These are phyloP conservation scores for Sporormia fimetaria DNA, from an alignment of 495 filamentous ascomycete genomes.

Conservation along the genomic window DNA sequence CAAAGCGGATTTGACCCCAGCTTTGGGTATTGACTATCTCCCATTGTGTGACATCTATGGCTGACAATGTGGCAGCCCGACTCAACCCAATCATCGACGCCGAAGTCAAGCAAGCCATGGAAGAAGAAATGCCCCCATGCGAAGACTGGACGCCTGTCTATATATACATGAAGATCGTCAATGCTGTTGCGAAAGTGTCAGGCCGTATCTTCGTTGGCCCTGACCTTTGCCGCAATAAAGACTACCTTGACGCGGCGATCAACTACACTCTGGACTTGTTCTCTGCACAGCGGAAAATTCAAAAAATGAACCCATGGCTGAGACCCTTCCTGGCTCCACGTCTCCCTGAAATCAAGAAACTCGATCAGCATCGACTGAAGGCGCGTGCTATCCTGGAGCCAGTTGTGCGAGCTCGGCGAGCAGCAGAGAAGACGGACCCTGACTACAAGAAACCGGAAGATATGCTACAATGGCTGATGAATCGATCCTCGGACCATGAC, in stretches of 20 bases:
- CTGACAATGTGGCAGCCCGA: constrained; percentile 6
- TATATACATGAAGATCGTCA: constrained; percentile 13
- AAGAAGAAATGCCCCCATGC: constrained; percentile 15
- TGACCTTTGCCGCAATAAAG: constrained; percentile 14
- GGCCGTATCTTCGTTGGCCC: constrained; percentile 20
- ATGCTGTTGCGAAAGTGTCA: constrained; percentile 17
- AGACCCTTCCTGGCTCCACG: constrained; percentile 11
- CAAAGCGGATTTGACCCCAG: constrained; percentile 21
- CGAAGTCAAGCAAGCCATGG: constrained; percentile 14
- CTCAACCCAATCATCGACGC: constrained; percentile 13
- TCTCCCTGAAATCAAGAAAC: constrained; percentile 8
- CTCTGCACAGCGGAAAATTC: constrained; percentile 5
- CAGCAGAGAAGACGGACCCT: constrained; percentile 9
- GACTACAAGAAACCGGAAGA: constrained; percentile 27
- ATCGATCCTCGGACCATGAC: constrained; percentile 6
- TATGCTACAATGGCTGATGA: constrained; percentile 30
- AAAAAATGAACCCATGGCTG: constrained; percentile 11
- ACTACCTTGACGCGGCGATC: constrained; percentile 16
- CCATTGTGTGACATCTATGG: background rate
- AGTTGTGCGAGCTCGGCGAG: constrained; percentile 19
- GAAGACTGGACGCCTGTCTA: constrained; percentile 16
- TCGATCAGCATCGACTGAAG: constrained; percentile 2
- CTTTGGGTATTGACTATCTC: constrained; percentile 11
- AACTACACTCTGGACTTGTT: constrained; percentile 23
- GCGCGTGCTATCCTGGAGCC: constrained; percentile 15